Conservation (phyloP, 208 protist species). For the Crithidia fasciculata region DNA sequence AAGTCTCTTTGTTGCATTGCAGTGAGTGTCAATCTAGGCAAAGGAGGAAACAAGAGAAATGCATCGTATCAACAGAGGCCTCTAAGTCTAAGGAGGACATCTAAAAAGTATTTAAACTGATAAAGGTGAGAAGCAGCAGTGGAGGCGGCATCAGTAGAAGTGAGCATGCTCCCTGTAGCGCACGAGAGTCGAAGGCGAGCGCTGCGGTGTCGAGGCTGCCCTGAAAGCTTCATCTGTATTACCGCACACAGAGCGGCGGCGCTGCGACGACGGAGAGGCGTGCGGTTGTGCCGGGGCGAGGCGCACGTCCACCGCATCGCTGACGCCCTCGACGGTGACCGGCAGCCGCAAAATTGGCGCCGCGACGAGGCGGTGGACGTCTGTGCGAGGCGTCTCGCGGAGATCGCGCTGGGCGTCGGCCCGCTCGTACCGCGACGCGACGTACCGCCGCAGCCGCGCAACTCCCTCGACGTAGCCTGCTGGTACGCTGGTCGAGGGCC, state of each 20-base stretch:
- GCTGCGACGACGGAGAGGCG: background rate
- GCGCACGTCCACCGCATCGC: constrained; percentile 54
- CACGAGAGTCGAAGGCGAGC: background rate
- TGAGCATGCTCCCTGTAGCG: constrained; percentile 20
- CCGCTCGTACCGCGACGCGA: constrained; percentile 31
- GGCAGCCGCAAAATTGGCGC: constrained; percentile 73
- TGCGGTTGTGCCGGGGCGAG: constrained; percentile 31
- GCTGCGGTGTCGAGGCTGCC: background rate
- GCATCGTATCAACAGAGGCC: background rate
- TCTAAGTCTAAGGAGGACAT: background rate
- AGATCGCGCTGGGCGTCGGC: constrained; percentile 28
- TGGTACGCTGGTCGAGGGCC: constrained; percentile 68
- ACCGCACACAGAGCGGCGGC: background rate
- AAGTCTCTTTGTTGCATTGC: background rate
- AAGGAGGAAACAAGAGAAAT: background rate
- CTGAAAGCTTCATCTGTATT: background rate
- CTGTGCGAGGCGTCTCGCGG: constrained; percentile 29
- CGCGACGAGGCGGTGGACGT: constrained; percentile 10
- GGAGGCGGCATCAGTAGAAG: background rate
- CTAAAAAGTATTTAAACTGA: background rate
- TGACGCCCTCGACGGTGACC: constrained; percentile 31
- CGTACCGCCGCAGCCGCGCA: constrained; percentile 61
- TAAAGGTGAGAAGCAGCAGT: background rate
- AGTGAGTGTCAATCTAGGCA: background rate
- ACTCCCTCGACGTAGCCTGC: constrained; percentile 82